These are phyloP conservation scores for Chaetomiaceae sp. DNA, from an alignment of 2,329 filamentous ascomycete genomes.

Conservation along the genomic window DNA sequence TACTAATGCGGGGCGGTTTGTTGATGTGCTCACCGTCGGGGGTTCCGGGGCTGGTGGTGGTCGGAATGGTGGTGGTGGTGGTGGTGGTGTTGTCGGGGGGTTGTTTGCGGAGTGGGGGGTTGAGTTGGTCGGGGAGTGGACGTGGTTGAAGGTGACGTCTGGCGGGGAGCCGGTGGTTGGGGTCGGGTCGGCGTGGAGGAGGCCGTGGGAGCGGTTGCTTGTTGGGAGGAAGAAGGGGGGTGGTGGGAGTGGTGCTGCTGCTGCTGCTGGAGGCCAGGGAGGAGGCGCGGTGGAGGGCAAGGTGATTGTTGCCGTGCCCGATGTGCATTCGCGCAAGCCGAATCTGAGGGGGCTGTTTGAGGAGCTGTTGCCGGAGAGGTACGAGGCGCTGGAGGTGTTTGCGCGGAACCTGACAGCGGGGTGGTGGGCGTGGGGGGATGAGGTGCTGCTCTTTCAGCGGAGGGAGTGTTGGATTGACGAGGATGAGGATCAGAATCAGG, in stretches of 20 bases:
- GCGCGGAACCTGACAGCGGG: slow-evolving; percentile 67
- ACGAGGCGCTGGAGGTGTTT: slow-evolving; percentile 68
- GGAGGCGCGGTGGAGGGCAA: slow-evolving; percentile 34
- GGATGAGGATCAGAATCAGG: slow-evolving; percentile 10
- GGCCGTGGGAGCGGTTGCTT: slow-evolving; percentile 71
- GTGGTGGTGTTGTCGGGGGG: slow-evolving; percentile 34
- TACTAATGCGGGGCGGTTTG: slow-evolving; percentile 63
- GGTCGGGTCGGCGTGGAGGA: slow-evolving; percentile 60
- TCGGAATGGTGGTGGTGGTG: slow-evolving; percentile 22
- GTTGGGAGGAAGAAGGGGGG: slow-evolving; percentile 46
- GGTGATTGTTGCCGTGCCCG: slow-evolving; percentile 65
- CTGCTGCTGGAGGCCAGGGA: background rate
- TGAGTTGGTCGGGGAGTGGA: slow-evolving; percentile 64
- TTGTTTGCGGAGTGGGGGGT: slow-evolving; percentile 65
- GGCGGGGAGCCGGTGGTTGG: slow-evolving; percentile 60
- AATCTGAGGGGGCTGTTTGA: slow-evolving; percentile 60
- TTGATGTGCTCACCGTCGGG: slow-evolving; percentile 51
- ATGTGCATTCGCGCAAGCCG: slow-evolving; percentile 75
- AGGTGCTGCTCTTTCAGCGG: slow-evolving; percentile 65
- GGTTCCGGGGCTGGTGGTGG: too few species aligned
- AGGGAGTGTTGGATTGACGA: slow-evolving; percentile 44
- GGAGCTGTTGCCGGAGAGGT: slow-evolving; percentile 46
- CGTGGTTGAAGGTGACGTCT: slow-evolving; percentile 70
- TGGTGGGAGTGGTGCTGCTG: slow-evolving; percentile 5
- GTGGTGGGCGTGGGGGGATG: slow-evolving; percentile 76